Percentiles rank a stretch among this genome's conserved stretches.
phyloP scores from a whole-genome alignment of 352 stramenopile species.

The Hyaloperonospora brassicae region DNA sequence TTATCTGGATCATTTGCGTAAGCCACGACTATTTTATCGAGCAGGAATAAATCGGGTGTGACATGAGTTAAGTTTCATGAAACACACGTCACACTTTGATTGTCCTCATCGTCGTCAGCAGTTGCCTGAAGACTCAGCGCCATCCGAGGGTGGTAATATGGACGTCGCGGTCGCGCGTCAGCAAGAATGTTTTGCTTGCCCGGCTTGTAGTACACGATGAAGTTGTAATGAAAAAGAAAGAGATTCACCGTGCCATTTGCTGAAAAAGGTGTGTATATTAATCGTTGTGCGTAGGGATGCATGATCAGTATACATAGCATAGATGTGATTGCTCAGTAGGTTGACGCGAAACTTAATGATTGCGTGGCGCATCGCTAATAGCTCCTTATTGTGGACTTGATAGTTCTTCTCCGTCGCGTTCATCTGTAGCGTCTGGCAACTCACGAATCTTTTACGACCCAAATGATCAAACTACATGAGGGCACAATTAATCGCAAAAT shows the following conservation, averaged over 20 bases:
- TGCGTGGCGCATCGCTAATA: not conserved
- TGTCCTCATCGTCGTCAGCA: not conserved
- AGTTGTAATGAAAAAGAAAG: conserved; percentile 10
- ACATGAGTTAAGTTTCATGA: not conserved
- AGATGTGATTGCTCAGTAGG: not conserved
- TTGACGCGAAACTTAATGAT: not conserved
- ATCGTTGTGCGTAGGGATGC: not conserved
- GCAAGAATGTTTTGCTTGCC: conserved; percentile 16
- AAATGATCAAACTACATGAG: too few relatives aligned
- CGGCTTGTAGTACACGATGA: conserved; percentile 14
- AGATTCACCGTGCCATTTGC: not conserved
- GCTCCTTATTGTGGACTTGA: not conserved
- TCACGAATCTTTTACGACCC: too few relatives aligned
- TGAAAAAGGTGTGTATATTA: not conserved
- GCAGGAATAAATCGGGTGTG: too few relatives aligned
- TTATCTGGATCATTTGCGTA: too few relatives aligned
- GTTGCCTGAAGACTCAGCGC: not conserved
- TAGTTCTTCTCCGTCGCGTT: not conserved
- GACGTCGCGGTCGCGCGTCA: conserved; percentile 18
- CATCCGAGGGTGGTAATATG: not conserved
- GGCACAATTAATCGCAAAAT: too few relatives aligned
- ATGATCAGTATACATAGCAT: not conserved
- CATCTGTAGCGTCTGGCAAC: not conserved
- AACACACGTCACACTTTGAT: not conserved
- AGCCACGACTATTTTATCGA: too few relatives aligned